Conservation (phyloP, 2,329 filamentous ascomycete genomes). For the Orbilia ellipsospora region DNA sequence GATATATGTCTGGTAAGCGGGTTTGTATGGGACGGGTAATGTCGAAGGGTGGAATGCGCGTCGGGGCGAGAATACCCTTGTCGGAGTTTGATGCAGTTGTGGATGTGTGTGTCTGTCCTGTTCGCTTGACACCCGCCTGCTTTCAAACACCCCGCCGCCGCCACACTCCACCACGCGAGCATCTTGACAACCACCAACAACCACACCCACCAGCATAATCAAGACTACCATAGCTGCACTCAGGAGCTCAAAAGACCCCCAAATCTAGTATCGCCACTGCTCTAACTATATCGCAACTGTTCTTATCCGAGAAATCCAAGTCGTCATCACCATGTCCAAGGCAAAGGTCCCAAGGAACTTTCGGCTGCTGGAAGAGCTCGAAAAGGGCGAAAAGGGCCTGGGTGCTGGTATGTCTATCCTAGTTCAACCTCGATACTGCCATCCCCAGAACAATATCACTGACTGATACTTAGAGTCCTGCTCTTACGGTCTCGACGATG, state of each 20-base stretch:
- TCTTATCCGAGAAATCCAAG: background rate
- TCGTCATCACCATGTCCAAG: constrained; percentile 24
- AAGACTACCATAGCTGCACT: too few species aligned
- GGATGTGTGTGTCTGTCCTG: background rate
- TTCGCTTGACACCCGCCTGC: too few species aligned
- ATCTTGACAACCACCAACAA: background rate
- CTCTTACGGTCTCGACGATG: constrained; percentile 94
- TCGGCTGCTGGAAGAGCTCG: constrained; percentile 92
- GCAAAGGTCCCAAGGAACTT: constrained; percentile 95
- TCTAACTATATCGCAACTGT: background rate
- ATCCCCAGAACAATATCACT: background rate
- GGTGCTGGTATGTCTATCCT: constrained; percentile 75
- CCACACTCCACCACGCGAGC: constrained; percentile 39
- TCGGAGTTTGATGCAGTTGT: background rate
- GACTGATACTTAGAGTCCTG: constrained; percentile 77
- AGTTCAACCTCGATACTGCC: constrained; percentile 55
- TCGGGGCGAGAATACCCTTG: too few species aligned
- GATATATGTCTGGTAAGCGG: too few species aligned
- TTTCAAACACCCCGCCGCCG: background rate
- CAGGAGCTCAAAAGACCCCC: too few species aligned
- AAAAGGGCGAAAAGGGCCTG: constrained; percentile 98
- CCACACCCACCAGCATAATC: too few species aligned
- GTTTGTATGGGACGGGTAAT: too few species aligned
- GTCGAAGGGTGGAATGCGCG: too few species aligned
- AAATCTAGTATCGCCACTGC: background rate